Evolutionary conservation across 202 grass and related monocot genomes (phyloP).

Genomic region (Alloteropsis angusta): DNA sequence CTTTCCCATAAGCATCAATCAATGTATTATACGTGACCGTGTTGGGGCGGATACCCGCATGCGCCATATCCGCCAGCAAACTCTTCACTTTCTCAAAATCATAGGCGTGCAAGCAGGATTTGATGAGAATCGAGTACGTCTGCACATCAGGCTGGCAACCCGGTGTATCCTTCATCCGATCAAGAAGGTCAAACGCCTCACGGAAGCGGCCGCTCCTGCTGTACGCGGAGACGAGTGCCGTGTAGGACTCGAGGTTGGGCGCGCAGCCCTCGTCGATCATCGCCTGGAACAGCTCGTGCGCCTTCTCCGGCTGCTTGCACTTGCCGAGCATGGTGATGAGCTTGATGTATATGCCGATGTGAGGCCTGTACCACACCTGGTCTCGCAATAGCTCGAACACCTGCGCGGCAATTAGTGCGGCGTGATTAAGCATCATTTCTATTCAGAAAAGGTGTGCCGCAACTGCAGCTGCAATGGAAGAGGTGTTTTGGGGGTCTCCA

Average conservation of each 20-base stretch:
- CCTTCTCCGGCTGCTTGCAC: slow-evolving; percentile 81
- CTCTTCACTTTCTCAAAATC: slow-evolving; percentile 66
- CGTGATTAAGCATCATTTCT: not conserved
- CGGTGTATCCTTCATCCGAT: slow-evolving; percentile 63
- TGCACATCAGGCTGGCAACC: slow-evolving; percentile 75
- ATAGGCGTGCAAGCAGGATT: slow-evolving; percentile 77
- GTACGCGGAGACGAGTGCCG: slow-evolving; percentile 76
- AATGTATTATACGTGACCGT: slow-evolving; percentile 86
- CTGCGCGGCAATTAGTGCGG: slow-evolving; percentile 16
- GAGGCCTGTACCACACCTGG: slow-evolving; percentile 87
- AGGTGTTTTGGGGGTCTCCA: not conserved
- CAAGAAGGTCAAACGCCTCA: slow-evolving; percentile 60
- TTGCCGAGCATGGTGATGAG: slow-evolving; percentile 94
- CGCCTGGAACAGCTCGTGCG: slow-evolving; percentile 71
- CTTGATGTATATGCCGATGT: slow-evolving; percentile 78
- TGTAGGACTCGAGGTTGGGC: slow-evolving; percentile 73
- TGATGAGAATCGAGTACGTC: slow-evolving; percentile 90
- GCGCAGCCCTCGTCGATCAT: slow-evolving; percentile 84
- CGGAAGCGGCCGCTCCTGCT: slow-evolving; percentile 72
- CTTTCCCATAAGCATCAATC: slow-evolving; percentile 85
- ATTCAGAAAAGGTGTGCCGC: not conserved
- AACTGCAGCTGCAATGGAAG: not conserved
- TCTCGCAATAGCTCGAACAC: slow-evolving; percentile 90
- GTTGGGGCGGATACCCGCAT: slow-evolving; percentile 43
- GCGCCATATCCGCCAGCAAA: slow-evolving; percentile 63